phyloP scores from a whole-genome alignment of 2,329 filamentous ascomycete species.

The Aspergillus flavus region DNA sequence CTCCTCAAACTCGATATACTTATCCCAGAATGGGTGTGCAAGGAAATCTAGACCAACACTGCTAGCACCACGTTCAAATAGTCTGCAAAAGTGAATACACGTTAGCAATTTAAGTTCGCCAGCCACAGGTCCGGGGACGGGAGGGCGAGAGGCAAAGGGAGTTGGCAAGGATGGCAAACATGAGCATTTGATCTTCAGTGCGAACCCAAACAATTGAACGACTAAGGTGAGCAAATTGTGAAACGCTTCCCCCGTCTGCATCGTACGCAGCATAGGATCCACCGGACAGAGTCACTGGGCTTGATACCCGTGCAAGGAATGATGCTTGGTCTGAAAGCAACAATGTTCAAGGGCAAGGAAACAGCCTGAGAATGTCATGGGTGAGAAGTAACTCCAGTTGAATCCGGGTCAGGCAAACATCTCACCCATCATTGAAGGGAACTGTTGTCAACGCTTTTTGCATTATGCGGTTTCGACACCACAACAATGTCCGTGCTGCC shows the following conservation, averaged over 20 bases:
- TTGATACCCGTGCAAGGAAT: slow-evolving; percentile 31
- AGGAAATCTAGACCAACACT: slow-evolving; percentile 91
- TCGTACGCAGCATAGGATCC: slow-evolving; percentile 37
- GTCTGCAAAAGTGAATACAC: slow-evolving; percentile 53
- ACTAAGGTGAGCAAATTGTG: slow-evolving; percentile 35
- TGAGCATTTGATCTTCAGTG: slow-evolving; percentile 43
- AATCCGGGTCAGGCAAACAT: slow-evolving; percentile 61
- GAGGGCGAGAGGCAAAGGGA: slow-evolving; percentile 35
- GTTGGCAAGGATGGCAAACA: slow-evolving; percentile 52
- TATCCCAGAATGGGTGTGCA: slow-evolving; percentile 97
- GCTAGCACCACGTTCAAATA: slow-evolving; percentile 87
- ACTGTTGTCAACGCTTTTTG: slow-evolving; percentile 41
- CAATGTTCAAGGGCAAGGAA: slow-evolving; percentile 44
- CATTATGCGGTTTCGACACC: slow-evolving; percentile 39
- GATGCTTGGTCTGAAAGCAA: slow-evolving; percentile 30
- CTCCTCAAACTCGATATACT: slow-evolving; percentile 96
- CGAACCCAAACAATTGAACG: slow-evolving; percentile 44
- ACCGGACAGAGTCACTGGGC: slow-evolving; percentile 33
- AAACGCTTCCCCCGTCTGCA: slow-evolving; percentile 30
- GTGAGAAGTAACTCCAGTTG: slow-evolving; percentile 53
- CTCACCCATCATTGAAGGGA: slow-evolving; percentile 60
- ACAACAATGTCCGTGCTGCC: slow-evolving; percentile 43
- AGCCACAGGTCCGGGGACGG: slow-evolving; percentile 33
- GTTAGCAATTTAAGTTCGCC: slow-evolving; percentile 41
- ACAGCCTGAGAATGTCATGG: slow-evolving; percentile 55